Evolutionary conservation across 805 yeast species (phyloP).

Genomic region (Cyberlindnera bimundalis): DNA sequence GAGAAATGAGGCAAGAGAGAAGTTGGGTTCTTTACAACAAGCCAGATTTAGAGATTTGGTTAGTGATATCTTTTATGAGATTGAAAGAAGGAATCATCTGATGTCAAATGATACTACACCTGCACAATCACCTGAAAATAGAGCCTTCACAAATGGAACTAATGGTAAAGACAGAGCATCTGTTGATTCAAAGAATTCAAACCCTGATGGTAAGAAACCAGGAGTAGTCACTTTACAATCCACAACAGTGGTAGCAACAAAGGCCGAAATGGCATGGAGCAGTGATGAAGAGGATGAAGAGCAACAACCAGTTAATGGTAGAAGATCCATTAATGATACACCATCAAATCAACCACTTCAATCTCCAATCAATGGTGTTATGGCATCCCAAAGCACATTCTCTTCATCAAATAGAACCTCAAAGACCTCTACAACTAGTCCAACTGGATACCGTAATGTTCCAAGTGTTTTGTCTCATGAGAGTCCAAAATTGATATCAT

Average conservation of each 20-base stretch:
- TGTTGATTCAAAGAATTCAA: constrained; percentile 1
- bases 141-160: not conserved
- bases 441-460: constrained; percentile 7
- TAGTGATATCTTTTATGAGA: constrained; percentile 83
- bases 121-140: too few species aligned
- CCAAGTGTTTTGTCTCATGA: constrained; percentile 8
- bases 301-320: not conserved
- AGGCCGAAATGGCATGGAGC: constrained; percentile 84
- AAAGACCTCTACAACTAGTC: constrained; percentile 8
- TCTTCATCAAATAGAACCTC: constrained; percentile 3
- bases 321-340: not conserved
- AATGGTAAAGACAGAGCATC: constrained; percentile 5
- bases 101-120: constrained; percentile 1
- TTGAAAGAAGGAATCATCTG: constrained; percentile 58
- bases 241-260: constrained; percentile 76
- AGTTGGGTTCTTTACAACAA: constrained; percentile 79
- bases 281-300: constrained; percentile 73
- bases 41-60: constrained; percentile 85
- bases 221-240: constrained; percentile 47
- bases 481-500: constrained; percentile 6
- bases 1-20: constrained; percentile 92
- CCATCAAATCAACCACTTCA: constrained; percentile 1
- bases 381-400: constrained; percentile 1
- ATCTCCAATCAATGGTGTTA: not conserved
- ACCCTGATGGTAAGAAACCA: constrained; percentile 10